phyloP scores from a whole-genome alignment of 2,329 filamentous ascomycete species.

The Pseudodiploospora longispora region DNA sequence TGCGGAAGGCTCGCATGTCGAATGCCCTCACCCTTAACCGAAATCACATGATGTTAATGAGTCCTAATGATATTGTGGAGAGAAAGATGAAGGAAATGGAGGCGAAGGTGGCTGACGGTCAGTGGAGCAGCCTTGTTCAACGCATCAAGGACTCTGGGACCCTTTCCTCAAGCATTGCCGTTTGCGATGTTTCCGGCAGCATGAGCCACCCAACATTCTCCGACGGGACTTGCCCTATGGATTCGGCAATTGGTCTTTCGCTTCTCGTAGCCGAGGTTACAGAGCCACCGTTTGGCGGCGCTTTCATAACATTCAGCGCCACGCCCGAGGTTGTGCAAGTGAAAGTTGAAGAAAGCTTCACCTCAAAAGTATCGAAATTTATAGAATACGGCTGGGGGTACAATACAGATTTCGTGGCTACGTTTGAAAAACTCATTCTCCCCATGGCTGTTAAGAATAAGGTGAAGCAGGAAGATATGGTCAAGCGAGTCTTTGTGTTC shows the following conservation, averaged over 20 bases:
- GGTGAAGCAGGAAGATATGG: constrained; percentile 48
- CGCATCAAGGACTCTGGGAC: constrained; percentile 47
- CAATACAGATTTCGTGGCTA: constrained; percentile 45
- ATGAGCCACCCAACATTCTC: constrained; percentile 33
- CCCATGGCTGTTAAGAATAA: constrained; percentile 43
- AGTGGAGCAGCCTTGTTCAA: constrained; percentile 51
- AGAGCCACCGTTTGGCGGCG: constrained; percentile 42
- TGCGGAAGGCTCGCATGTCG: constrained; percentile 17
- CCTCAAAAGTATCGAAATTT: constrained; percentile 32
- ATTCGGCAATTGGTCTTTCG: constrained; percentile 47
- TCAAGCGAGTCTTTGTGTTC: constrained; percentile 53
- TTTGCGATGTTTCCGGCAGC: constrained; percentile 50
- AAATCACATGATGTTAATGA: neutral
- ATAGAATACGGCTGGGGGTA: constrained; percentile 25
- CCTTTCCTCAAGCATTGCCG: constrained; percentile 44
- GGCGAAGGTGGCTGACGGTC: constrained; percentile 34
- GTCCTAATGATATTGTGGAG: constrained; percentile 14
- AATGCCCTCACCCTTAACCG: no score
- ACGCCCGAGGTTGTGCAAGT: constrained; percentile 33
- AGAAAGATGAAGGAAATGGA: constrained; percentile 23
- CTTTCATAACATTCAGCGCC: constrained; percentile 46
- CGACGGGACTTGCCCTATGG: constrained; percentile 41
- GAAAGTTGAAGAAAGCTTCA: constrained; percentile 29
- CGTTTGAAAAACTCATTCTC: constrained; percentile 46
- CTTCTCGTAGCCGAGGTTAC: constrained; percentile 47